A percentile compares a stretch with the other conserved stretches of the same genome.
phyloP scores from a whole-genome alignment of 495 filamentous ascomycete species.

The Penicillium parvum region DNA sequence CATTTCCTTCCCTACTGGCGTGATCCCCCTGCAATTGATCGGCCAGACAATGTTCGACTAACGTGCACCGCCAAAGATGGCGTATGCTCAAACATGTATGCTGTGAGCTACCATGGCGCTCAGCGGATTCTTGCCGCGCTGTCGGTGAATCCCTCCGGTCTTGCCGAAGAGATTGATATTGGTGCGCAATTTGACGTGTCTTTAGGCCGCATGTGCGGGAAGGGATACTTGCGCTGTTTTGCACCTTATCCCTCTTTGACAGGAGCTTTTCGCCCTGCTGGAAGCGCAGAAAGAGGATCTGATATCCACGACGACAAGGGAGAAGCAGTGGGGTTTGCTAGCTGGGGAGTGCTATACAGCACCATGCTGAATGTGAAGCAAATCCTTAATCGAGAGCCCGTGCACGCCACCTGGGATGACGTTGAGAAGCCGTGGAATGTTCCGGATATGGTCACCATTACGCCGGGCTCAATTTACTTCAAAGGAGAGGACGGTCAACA shows the following conservation, averaged over 20 bases:
- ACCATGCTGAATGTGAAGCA: slow-evolving; percentile 8
- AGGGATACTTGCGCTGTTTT: slow-evolving; percentile 39
- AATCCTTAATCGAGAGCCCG: background rate
- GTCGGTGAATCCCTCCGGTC: slow-evolving; percentile 33
- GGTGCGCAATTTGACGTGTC: slow-evolving; percentile 45
- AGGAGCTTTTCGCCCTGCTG: slow-evolving; percentile 42
- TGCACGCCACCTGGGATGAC: slow-evolving; percentile 5
- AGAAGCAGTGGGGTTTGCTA: slow-evolving; percentile 7
- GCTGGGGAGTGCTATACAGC: slow-evolving; percentile 8
- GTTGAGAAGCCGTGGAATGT: background rate
- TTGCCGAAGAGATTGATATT: slow-evolving; percentile 20
- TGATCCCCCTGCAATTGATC: slow-evolving; percentile 11
- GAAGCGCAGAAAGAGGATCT: slow-evolving; percentile 32
- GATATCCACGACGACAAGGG: slow-evolving; percentile 40
- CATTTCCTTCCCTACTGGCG: slow-evolving; percentile 21
- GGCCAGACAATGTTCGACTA: slow-evolving; percentile 41
- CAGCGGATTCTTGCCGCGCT: slow-evolving; percentile 46
- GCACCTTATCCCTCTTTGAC: slow-evolving; percentile 45
- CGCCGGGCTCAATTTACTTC: background rate
- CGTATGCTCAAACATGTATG: slow-evolving; percentile 53
- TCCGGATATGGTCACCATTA: background rate
- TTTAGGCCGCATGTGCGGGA: slow-evolving; percentile 44
- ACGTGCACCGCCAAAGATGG: slow-evolving; percentile 41
- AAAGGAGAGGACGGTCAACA: background rate
- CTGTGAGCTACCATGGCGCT: slow-evolving; percentile 48